These are phyloP conservation scores for Paragyromitra xinjiangensis DNA, from an alignment of 495 filamentous ascomycete species.

Conservation along the genomic window DNA sequence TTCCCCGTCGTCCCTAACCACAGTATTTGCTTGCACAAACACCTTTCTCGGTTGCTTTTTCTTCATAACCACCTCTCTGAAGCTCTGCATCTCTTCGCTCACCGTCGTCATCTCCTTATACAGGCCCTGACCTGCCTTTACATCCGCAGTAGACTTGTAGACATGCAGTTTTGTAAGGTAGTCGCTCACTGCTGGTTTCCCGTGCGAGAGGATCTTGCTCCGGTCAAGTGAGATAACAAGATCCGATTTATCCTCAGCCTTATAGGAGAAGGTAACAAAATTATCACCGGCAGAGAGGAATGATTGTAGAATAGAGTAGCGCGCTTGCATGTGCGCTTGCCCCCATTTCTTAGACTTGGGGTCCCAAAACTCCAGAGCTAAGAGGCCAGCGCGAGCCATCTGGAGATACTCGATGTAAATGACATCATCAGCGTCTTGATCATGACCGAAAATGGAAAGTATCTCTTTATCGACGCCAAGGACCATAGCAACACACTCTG, in stretches of 20 bases:
- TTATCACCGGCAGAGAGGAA: slow-evolving; percentile 85
- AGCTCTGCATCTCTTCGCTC: slow-evolving; percentile 74
- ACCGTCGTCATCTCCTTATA: slow-evolving; percentile 86
- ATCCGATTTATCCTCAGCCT: slow-evolving; percentile 78
- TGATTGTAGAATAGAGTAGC: slow-evolving; percentile 82
- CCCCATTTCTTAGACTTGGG: slow-evolving; percentile 84
- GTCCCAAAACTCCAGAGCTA: slow-evolving; percentile 71
- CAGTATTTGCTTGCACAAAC: slow-evolving; percentile 94
- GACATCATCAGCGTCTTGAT: slow-evolving; percentile 77
- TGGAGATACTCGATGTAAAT: slow-evolving; percentile 84
- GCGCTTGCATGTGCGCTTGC: slow-evolving; percentile 92
- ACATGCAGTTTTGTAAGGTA: slow-evolving; percentile 92
- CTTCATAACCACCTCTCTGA: slow-evolving; percentile 79
- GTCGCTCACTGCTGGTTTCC: slow-evolving; percentile 78
- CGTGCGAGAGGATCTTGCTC: slow-evolving; percentile 77
- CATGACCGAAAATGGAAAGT: slow-evolving; percentile 88
- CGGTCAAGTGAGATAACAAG: slow-evolving; percentile 82
- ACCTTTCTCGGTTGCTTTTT: slow-evolving; percentile 94
- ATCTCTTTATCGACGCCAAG: slow-evolving; percentile 88
- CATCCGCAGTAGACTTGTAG: slow-evolving; percentile 89
- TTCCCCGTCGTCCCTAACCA: slow-evolving; percentile 71
- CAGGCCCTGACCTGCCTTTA: slow-evolving; percentile 74
- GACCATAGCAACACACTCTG: slow-evolving; percentile 86
- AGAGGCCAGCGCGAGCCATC: slow-evolving; percentile 90
- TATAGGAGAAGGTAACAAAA: slow-evolving; percentile 81